phyloP scores from a whole-genome alignment of 2,329 filamentous ascomycete species.

The Colletotrichum sp. region DNA sequence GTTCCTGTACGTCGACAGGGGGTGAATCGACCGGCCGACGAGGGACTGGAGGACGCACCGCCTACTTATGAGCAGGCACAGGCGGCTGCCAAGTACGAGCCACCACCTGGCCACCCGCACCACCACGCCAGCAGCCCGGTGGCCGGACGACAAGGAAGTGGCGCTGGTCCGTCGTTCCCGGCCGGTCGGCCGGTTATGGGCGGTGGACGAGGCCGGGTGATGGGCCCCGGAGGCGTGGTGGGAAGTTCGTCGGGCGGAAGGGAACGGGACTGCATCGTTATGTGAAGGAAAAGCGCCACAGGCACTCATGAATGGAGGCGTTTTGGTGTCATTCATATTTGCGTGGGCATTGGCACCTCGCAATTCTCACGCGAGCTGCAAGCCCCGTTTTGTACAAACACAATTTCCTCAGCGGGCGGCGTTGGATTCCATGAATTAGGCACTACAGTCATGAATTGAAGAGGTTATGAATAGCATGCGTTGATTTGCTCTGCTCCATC shows the following conservation, averaged over 20 bases:
- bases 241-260: conserved; percentile 20
- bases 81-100: conserved; percentile 55
- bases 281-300: conserved; percentile 37
- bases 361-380: not conserved
- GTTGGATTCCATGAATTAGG: conserved; percentile 11
- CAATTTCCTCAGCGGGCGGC: not conserved
- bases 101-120: conserved; percentile 55
- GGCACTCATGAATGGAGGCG: not conserved
- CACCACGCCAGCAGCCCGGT: conserved; percentile 47
- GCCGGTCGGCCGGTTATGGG: conserved; percentile 13
- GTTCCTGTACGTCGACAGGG: conserved; percentile 40
- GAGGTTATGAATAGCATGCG: not conserved
- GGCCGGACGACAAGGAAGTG: conserved; percentile 15
- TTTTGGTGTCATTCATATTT: not conserved
- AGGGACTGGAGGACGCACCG: conserved; percentile 54
- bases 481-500: not conserved
- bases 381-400: not conserved
- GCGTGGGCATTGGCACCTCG: not conserved
- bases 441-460: not conserved
- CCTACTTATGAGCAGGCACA: conserved; percentile 65
- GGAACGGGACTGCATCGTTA: conserved; percentile 50
- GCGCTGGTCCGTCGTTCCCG: conserved; percentile 6
- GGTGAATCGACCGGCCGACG: conserved; percentile 41
- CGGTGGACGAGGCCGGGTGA: conserved; percentile 5
- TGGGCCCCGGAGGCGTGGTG: conserved; percentile 12